Evolutionary conservation across 164 flowering plant species (phyloP), one percentile per base, ranked within the genome.

Genomic region (Liriodendron chinense): DNA sequence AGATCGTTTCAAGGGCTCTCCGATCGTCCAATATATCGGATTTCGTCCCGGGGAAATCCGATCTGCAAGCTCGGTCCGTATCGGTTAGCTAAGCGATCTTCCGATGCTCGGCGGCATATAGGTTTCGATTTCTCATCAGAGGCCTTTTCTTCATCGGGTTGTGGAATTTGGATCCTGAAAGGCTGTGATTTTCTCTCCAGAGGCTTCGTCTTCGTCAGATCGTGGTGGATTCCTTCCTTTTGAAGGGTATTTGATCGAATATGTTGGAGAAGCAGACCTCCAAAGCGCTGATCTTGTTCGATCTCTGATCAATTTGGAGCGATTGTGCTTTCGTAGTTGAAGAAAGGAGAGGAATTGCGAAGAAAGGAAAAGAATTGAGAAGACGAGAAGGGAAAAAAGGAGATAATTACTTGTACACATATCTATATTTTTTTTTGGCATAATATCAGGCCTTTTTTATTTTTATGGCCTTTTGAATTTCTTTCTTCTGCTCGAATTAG

Each of bases 371-470:
- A n/a, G 26, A 67, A 13, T 53, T 53, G 13, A 12, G 18, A 53
- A 53, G 59, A 53, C 59, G 43, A 3, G 18, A 67, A 67, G n/a
- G 47, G 28, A 67, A 67, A 67, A 28, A 43, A 34, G 28, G 69
- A 67, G 26, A 28, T 2, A 25, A 13, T 26, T 67, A 20, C 43
- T 26, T 67, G n/a, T 26, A 25, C n/a, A 26, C 20, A 67, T 67
- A 34, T 67, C 49, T 67, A 67, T 67, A 67, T 67, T 67, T 67
- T 34, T 34, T 24, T 26, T 24, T 26, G n/a, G 26, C 20, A 26
- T 20, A 9, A 59, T 72, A 57, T 59, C 74, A 28, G 74, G 74
- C 74, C 74, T 72, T 28, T 72, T 72, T 34, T 57, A 25, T 25
- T 50, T 71, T 50, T 20, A 24, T 16, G 69, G 69, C 69, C 69